Evolutionary conservation across 176 grass and related monocot genomes (phyloP).

Genomic region (Microstegium vimineum): DNA sequence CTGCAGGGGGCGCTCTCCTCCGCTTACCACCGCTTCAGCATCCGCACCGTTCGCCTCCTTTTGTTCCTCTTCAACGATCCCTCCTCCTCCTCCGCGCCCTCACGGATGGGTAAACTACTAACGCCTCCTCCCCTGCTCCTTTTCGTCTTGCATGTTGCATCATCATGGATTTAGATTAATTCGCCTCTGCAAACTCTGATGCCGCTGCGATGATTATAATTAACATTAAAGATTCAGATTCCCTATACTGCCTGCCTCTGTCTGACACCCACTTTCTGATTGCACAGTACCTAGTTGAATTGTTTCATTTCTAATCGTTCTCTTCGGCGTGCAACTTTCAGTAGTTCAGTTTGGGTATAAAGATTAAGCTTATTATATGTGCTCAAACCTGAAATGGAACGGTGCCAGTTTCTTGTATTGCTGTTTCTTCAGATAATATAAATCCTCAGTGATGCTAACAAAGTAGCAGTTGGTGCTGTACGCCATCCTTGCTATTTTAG

Average conservation of each 20-base stretch:
- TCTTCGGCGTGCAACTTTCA: neutral
- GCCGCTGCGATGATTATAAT: neutral
- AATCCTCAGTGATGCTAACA: neutral
- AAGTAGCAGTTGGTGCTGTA: neutral
- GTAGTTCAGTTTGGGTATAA: neutral
- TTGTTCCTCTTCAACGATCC: constrained; percentile 70
- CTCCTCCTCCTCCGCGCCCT: constrained; percentile 12
- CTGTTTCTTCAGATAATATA: neutral
- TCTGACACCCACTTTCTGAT: neutral
- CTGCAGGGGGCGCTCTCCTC: constrained; percentile 71
- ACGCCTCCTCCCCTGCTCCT: neutral
- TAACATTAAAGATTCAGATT: neutral
- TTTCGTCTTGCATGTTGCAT: neutral
- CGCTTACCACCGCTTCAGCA: constrained; percentile 58
- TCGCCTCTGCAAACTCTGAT: neutral
- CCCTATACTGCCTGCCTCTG: neutral
- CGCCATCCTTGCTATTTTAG: neutral
- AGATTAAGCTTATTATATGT: neutral
- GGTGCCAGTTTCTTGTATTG: neutral
- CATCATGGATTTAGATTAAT: neutral
- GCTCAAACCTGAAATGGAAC: neutral
- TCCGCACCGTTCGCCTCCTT: constrained; percentile 74
- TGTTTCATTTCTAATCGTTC: neutral
- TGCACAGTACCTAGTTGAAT: neutral
- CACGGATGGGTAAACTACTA: constrained; percentile 46